Base-by-base conservation (phyloP, 2,329 filamentous ascomycete genomes). In the Talaromyces sp. region DNA sequence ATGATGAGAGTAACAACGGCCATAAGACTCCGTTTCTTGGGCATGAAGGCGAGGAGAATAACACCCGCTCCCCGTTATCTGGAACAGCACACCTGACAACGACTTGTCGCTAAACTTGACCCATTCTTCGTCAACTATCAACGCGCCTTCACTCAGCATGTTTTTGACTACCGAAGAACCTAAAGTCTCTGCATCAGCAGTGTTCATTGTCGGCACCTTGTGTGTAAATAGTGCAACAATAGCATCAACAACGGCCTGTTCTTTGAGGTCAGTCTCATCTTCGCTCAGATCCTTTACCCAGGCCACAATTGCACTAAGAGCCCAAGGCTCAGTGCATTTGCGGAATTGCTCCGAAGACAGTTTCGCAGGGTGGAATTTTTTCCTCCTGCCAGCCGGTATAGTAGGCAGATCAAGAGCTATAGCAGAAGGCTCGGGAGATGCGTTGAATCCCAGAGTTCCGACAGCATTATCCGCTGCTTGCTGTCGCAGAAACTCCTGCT, bases 151-250 rank as follows among this genome's bases (percentile, higher is more conserved):
- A 27, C 86, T 84, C 69, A 94, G 86, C 91, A 99, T 95, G 56
- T 89, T 86, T 63, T 87, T 83, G 2, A 96, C 88, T 0, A 97
- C 91, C 47, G 87, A 87, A 66, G 87, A 86, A 67, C 91, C 92
- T 61, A 99, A 83, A 0, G 89, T 90, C 75, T 99, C 95, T 0
- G 95, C 95, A 81, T 99, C 96, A 6, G 94, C 93, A 49, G 95
- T 94, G 71, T 99, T 98, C 92, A 99, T 97, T 0, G 93, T 99
- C 0, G 95, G 93, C 0, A 99, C 93, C 77, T 97, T 98, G 78
- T 91, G 87, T 1, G 92, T 96, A 76, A 99, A 98, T 7, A 99
- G 82, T 35, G 89, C 90, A 49, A 97, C 89, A 49, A 99, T 84
- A 2, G 92, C 93, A 70, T 98, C 93, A 66, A 92, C 89, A 61